phyloP scores from a whole-genome alignment of 768 basidiomycete species.

The Mycena rosella region DNA sequence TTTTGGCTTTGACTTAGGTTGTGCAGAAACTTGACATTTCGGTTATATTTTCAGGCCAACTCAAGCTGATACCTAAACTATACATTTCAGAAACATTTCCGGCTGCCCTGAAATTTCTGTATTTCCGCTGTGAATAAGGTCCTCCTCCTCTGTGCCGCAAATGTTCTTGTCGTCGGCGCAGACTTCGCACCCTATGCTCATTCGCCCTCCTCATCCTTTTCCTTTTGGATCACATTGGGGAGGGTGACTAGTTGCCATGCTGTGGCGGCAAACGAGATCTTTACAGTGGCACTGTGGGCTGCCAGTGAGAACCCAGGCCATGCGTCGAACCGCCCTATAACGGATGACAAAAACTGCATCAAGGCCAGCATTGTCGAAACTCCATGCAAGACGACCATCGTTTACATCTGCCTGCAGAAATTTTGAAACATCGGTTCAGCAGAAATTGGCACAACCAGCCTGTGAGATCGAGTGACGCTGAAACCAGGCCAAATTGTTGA shows the following conservation, averaged over 20 bases:
- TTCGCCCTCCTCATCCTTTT: constrained; percentile 28
- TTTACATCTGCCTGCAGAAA: constrained; percentile 34
- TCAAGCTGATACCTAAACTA: too few species aligned
- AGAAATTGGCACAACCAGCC: constrained; percentile 23
- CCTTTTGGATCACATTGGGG: constrained; percentile 27
- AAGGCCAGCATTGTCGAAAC: constrained; percentile 5
- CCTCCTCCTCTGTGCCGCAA: too few species aligned
- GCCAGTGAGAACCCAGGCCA: constrained; percentile 27
- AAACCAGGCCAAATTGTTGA: constrained; percentile 5
- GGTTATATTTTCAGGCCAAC: too few species aligned
- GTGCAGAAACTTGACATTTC: too few species aligned
- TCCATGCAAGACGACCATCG: constrained; percentile 13
- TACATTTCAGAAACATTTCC: too few species aligned
- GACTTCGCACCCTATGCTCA: constrained; percentile 3
- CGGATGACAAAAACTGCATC: constrained; percentile 10
- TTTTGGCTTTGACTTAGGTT: too few species aligned
- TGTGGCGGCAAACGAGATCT: not conserved
- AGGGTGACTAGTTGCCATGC: constrained; percentile 26
- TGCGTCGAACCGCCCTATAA: constrained; percentile 35
- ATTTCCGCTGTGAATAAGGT: too few species aligned
- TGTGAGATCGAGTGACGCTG: constrained; percentile 30
- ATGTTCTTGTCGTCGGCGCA: too few species aligned
- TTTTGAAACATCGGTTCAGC: constrained; percentile 34
- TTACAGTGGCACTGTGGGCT: not conserved
- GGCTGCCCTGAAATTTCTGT: too few species aligned